These are phyloP conservation scores for Lichtheimia ramosa DNA, from an alignment of 371 early-diverging fungal genomes.

Conservation along the genomic window DNA sequence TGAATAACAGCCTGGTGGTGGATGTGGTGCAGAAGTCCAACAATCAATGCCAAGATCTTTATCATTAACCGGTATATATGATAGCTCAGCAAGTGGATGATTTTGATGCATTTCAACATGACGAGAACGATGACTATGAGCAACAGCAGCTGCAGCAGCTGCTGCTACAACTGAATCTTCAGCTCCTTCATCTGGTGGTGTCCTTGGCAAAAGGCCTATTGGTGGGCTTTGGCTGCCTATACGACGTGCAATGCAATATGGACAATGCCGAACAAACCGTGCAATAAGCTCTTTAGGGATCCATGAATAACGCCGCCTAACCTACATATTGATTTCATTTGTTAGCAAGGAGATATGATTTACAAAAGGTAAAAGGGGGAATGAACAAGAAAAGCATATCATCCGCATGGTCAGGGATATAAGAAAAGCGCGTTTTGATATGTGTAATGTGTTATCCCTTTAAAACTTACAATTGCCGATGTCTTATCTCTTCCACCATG, in stretches of 20 bases:
- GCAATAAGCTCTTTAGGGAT: conserved; percentile 54
- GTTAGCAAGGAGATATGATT: too few relatives aligned
- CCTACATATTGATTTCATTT: conserved; percentile 10
- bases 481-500: conserved; percentile 68
- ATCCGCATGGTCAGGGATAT: too few relatives aligned
- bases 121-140: too few relatives aligned
- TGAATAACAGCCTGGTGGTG: background rate
- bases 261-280: conserved; percentile 53
- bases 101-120: background rate
- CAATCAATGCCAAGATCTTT: background rate
- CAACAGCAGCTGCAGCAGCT: background rate
- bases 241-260: conserved; percentile 47
- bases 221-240: conserved; percentile 41
- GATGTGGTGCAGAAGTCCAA: background rate
- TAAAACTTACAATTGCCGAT: conserved; percentile 54
- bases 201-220: conserved; percentile 26
- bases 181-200: conserved; percentile 23
- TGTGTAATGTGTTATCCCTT: background rate
- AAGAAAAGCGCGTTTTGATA: too few relatives aligned
- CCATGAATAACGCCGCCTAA: conserved; percentile 47
- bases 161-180: background rate
- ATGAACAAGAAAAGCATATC: too few relatives aligned
- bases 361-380: too few relatives aligned
- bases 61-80: background rate
- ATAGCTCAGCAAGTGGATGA: background rate